A percentile compares a stretch with the other conserved stretches of the same genome.
Conservation (phyloP, 208 protist genomes). For the Crithidia bombi region DNA sequence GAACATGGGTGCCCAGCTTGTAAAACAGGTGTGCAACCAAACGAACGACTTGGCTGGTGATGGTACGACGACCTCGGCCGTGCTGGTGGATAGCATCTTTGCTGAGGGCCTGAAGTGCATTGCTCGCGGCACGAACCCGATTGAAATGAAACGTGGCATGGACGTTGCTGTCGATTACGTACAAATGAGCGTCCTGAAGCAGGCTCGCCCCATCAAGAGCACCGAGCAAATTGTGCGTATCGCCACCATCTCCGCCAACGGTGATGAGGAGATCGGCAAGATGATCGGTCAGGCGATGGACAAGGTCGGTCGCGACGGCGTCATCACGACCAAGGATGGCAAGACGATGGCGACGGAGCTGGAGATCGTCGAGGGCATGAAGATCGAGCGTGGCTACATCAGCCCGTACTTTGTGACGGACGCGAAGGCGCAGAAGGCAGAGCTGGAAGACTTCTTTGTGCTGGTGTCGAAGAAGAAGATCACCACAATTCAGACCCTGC, state of each 20-base stretch:
- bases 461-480: slow-evolving; percentile 98
- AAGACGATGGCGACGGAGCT: slow-evolving; percentile 98
- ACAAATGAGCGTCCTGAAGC: slow-evolving; percentile 84
- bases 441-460: slow-evolving; percentile 96
- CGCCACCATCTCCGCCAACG: slow-evolving; percentile 99
- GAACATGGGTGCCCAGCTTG: slow-evolving; percentile 99
- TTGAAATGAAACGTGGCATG: slow-evolving; percentile 99
- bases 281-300: slow-evolving; percentile 99
- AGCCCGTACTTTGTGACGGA: slow-evolving; percentile 99
- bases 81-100: slow-evolving; percentile 98
- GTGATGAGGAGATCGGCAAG: slow-evolving; percentile 97
- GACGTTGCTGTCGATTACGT: slow-evolving; percentile 95
- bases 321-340: slow-evolving; percentile 99
- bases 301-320: slow-evolving; percentile 98
- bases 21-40: slow-evolving; percentile 96
- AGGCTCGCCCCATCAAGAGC: slow-evolving; percentile 94
- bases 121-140: slow-evolving; percentile 98
- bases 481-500: slow-evolving; percentile 81
- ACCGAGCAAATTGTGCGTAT: slow-evolving; percentile 97
- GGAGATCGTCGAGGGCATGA: slow-evolving; percentile 98
- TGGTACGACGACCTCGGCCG: slow-evolving; percentile 99
- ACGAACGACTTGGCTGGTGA: slow-evolving; percentile 98
- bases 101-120: slow-evolving; percentile 97
- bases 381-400: slow-evolving; percentile 97
- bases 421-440: slow-evolving; percentile 95